Percentiles rank a stretch among this genome's conserved stretches.
These are phyloP conservation scores for Lecanicillium sp. DNA, from an alignment of 2,329 filamentous ascomycete species.

Conservation along the genomic window DNA sequence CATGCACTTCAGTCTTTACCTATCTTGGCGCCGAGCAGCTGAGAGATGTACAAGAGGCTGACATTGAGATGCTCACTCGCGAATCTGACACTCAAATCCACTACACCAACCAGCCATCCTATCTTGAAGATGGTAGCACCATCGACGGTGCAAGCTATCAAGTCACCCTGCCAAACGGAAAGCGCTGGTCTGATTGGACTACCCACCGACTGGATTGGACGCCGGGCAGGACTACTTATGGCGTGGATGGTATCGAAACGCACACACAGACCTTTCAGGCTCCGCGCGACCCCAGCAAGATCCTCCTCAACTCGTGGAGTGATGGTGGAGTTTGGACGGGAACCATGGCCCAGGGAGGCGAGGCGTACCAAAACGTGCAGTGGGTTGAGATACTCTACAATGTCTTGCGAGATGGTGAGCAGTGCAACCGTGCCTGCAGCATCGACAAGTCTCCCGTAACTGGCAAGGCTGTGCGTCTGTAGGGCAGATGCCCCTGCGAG, in stretches of 20 bases:
- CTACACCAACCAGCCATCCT: constrained; percentile 52
- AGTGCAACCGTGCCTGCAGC: constrained; percentile 28
- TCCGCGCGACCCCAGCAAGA: constrained; percentile 38
- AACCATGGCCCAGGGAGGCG: constrained; percentile 38
- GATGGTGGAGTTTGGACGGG: constrained; percentile 50
- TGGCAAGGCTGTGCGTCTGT: constrained; percentile 28
- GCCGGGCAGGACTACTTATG: constrained; percentile 43
- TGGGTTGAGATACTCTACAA: constrained; percentile 52
- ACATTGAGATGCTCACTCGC: constrained; percentile 41
- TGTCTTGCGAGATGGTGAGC: constrained; percentile 8
- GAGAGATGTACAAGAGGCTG: constrained; percentile 35
- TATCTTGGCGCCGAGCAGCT: constrained; percentile 29
- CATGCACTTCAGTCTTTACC: constrained; percentile 43
- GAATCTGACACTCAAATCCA: constrained; percentile 33
- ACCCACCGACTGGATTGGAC: constrained; percentile 52
- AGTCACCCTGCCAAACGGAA: constrained; percentile 31
- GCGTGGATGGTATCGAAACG: constrained; percentile 37
- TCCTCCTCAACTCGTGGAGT: constrained; percentile 52
- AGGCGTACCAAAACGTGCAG: constrained; percentile 47
- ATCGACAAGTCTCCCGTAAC: constrained; percentile 27
- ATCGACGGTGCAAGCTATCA: constrained; percentile 35
- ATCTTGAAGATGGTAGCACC: constrained; percentile 32
- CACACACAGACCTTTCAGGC: constrained; percentile 44
- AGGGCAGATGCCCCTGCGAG: neutral
- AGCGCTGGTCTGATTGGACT: constrained; percentile 44